These are phyloP conservation scores for Auricularia sp. DNA, from an alignment of 768 basidiomycete genomes.

Conservation along the genomic window DNA sequence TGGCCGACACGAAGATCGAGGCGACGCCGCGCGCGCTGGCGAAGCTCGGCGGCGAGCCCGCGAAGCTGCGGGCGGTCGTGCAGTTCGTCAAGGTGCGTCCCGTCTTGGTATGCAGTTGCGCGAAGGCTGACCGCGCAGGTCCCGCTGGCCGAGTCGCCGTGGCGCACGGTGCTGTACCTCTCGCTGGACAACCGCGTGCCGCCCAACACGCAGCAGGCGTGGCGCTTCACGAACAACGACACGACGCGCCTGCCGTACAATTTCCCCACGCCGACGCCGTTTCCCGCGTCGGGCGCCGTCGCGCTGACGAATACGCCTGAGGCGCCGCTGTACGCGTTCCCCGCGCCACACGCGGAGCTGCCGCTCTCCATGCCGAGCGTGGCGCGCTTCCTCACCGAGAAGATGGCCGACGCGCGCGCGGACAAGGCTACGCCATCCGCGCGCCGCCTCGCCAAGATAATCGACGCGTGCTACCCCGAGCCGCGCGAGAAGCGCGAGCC, in stretches of 20 bases:
- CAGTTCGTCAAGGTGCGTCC: conserved; percentile 62
- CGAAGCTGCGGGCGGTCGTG: conserved; percentile 57
- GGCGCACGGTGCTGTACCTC: conserved; percentile 71
- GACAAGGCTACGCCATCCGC: conserved; percentile 49
- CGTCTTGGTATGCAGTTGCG: not conserved
- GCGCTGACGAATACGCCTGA: not conserved
- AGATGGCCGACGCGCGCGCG: conserved; percentile 56
- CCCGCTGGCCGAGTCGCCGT: conserved; percentile 48
- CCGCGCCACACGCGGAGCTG: conserved; percentile 53
- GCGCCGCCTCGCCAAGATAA: conserved; percentile 59
- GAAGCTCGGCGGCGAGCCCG: not conserved
- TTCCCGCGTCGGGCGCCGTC: not conserved
- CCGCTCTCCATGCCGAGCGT: conserved; percentile 70
- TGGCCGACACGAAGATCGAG: conserved; percentile 64
- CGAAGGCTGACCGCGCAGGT: conserved; percentile 30
- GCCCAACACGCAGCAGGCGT: conserved; percentile 29
- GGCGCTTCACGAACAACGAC: conserved; percentile 47
- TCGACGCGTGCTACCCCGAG: conserved; percentile 56
- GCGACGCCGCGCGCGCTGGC: conserved; percentile 26
- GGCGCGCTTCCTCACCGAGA: conserved; percentile 64
- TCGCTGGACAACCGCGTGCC: conserved; percentile 63
- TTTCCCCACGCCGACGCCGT: conserved; percentile 44
- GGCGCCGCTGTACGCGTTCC: not conserved
- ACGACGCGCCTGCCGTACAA: conserved; percentile 54
- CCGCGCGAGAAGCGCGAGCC: conserved; percentile 28